phyloP scores from a whole-genome alignment of 306 rosid species.

The Prosopis cineraria region DNA sequence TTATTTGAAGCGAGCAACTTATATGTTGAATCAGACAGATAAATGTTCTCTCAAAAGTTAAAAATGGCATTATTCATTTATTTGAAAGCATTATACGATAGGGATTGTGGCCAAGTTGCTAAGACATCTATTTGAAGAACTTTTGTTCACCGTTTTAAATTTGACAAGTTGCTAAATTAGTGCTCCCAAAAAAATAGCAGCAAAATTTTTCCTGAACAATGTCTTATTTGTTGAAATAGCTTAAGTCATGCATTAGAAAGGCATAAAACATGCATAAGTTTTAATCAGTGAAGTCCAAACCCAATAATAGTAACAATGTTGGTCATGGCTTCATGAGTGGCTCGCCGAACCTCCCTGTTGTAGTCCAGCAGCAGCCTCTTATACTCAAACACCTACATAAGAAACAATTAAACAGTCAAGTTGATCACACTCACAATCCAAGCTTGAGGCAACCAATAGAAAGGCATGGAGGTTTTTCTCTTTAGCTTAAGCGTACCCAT shows the following conservation, averaged over 20 bases:
- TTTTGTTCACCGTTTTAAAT: conserved; percentile 14
- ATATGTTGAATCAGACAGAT: conserved; percentile 23
- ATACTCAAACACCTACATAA: conserved; percentile 80
- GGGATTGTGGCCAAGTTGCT: neutral
- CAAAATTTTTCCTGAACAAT: conserved; percentile 2
- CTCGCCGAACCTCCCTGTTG: conserved; percentile 92
- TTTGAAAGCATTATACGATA: conserved; percentile 15
- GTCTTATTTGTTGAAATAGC: conserved; percentile 28
- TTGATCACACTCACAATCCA: conserved; percentile 29
- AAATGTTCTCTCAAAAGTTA: neutral
- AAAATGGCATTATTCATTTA: neutral
- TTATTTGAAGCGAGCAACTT: conserved; percentile 27
- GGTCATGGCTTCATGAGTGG: conserved; percentile 89
- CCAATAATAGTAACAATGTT: conserved; percentile 67
- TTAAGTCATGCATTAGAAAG: conserved; percentile 12
- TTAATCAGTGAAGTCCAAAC: conserved; percentile 51
- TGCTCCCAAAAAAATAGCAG: conserved; percentile 19
- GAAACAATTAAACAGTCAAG: conserved; percentile 28
- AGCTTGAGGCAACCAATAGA: conserved; percentile 4
- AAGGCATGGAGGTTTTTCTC: neutral
- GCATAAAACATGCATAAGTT: conserved; percentile 31
- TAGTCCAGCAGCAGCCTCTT: conserved; percentile 92
- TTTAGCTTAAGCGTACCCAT: conserved; percentile 58
- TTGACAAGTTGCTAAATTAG: neutral
- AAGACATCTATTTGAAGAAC: conserved; percentile 3